phyloP scores from a whole-genome alignment of 257 asterid genomes.

The Verbena officinalis region DNA sequence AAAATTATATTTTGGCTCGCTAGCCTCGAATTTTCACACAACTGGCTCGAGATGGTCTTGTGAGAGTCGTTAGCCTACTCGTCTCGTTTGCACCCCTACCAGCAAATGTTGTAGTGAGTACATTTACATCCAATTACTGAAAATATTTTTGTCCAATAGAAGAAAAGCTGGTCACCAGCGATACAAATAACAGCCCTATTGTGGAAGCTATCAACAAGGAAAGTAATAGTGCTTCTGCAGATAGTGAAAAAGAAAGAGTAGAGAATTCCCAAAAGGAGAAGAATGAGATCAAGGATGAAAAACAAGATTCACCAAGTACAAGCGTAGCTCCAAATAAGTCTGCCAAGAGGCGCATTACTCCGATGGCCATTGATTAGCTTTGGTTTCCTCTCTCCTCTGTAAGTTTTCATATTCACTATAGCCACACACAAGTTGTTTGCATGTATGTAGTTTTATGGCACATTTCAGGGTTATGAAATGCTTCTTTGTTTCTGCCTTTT shows the following conservation, averaged over 20 bases:
- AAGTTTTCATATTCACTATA: neutral
- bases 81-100: no score
- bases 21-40: no score
- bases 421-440: neutral
- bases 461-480: neutral
- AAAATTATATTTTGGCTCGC: no score
- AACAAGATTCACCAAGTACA: conserved; percentile 41
- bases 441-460: conserved; percentile 9
- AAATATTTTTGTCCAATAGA: conserved; percentile 36
- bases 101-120: neutral
- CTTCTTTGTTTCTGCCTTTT: neutral
- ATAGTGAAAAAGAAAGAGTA: conserved; percentile 33
- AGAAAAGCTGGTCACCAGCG: conserved; percentile 34
- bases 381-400: conserved; percentile 6
- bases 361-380: conserved; percentile 67
- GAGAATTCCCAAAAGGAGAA: conserved; percentile 32
- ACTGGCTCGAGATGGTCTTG: no score
- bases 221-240: conserved; percentile 27
- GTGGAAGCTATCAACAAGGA: conserved; percentile 23
- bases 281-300: conserved; percentile 36
- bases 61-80: no score
- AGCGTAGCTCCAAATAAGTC: conserved; percentile 44
- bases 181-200: conserved; percentile 29
- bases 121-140: conserved; percentile 18
- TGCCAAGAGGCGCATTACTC: conserved; percentile 79